Conservation (phyloP, 768 basidiomycete genomes). For the Serendipita sp. region DNA sequence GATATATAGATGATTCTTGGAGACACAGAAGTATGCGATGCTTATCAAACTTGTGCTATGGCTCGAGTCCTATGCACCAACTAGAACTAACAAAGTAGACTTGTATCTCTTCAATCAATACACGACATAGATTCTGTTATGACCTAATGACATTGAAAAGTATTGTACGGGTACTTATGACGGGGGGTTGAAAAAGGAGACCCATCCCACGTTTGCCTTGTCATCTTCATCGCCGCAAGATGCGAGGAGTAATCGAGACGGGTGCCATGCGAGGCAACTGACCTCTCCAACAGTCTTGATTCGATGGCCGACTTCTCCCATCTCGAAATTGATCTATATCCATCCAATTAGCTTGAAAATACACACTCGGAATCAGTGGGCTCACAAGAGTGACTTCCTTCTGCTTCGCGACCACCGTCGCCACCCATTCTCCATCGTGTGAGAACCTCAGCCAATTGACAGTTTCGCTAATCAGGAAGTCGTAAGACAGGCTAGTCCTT, state of each 20-base stretch:
- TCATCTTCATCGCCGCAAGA: constrained; percentile 5
- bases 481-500: not conserved
- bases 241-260: constrained; percentile 35
- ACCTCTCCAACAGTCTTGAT: constrained; percentile 55
- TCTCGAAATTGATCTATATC: constrained; percentile 23
- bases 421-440: constrained; percentile 68
- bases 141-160: too few relatives aligned
- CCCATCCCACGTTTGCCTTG: constrained; percentile 1
- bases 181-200: constrained; percentile 2
- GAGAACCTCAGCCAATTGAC: constrained; percentile 68
- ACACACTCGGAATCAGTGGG: not conserved
- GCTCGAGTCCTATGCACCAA: too few relatives aligned
- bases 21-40: too few relatives aligned
- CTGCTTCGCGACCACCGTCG: constrained; percentile 57
- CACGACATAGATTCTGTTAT: too few relatives aligned
- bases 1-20: not conserved
- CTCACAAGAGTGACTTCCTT: constrained; percentile 64
- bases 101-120: too few relatives aligned
- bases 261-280: constrained; percentile 71
- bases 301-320: constrained; percentile 57
- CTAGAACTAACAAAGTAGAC: too few relatives aligned
- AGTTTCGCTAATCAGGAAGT: constrained; percentile 30
- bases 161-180: not conserved
- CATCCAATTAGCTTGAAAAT: not conserved
- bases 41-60: too few relatives aligned